Base-by-base conservation (phyloP, 164 flowering plant species). In the Saururus chinensis region DNA sequence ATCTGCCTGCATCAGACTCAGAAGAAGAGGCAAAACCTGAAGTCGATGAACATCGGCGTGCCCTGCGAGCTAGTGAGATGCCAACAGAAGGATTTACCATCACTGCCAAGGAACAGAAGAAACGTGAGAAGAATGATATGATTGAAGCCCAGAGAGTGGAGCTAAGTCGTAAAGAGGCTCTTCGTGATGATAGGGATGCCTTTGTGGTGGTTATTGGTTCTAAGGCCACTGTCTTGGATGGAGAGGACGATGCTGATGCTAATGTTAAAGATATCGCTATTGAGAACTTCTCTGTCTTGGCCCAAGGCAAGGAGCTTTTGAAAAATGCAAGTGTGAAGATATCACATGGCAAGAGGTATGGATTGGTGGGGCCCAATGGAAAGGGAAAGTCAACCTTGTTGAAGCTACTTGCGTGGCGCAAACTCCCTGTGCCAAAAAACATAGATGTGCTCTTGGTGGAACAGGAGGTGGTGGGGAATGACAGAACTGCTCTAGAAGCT, bases 1-100 rank as follows among this genome's bases (percentile, higher is more conserved):
- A 89, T 74, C 86, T 89, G 24, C 96, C 96, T 57, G 86, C 96
- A 1, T 84, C 87, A 17, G 89, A 86, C 67, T 82, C 80, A 24
- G 96, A 84, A 9, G 91, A 82, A n/a, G 89, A 79, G 68, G 73
- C 11, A 82, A 62, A 42, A 82, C 76, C 67, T 37, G 62, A 40
- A 40, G 51, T 55, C 1, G 60, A 37, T 13, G 42, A 19, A 4
- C 17, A 24, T 8, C 49, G 25, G 20, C 37, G 45, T 11, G 37
- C 37, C 7, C n/a, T 11, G 19, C 22, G 48, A 8, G 1, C 24
- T n/a, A 62, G 68, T 51, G 23, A 68, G 66, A 63, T 4, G 52
- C 12, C 76, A 66, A 0, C 12, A 51, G 20, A 66, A 40, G 79
- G 79, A 0, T 68, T 72, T 10, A 61, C 77, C 0, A 41, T 83